Conservation (phyloP, 805 yeast species). For the Ogataea salicorniae region DNA sequence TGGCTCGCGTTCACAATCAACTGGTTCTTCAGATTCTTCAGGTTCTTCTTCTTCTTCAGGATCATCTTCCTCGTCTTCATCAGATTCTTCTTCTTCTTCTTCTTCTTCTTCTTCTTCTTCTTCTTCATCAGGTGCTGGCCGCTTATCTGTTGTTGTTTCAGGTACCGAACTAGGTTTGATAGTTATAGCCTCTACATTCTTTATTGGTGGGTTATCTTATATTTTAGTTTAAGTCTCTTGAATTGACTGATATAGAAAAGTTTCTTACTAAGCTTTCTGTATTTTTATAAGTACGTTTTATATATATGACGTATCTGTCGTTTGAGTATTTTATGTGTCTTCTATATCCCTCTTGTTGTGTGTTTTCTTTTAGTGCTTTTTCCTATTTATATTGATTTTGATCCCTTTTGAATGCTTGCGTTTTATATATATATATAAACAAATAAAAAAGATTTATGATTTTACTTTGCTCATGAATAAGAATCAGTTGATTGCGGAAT, state of each 20-base stretch:
- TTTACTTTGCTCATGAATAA: no score
- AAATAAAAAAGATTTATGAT: no score
- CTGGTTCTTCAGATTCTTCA: conserved; percentile 13
- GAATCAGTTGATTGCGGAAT: no score
- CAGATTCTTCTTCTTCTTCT: conserved; percentile 21
- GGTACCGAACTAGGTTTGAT: conserved; percentile 29
- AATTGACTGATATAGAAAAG: neutral
- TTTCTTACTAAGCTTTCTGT: neutral
- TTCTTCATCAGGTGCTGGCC: conserved; percentile 25
- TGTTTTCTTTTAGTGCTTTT: no score
- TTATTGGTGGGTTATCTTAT: conserved; percentile 42
- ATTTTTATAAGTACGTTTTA: neutral
- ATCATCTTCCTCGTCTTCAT: conserved; percentile 17
- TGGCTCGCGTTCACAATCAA: conserved; percentile 14
- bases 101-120: conserved; percentile 22
- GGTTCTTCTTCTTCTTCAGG: conserved; percentile 14
- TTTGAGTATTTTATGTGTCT: no score
- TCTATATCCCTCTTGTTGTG: no score
- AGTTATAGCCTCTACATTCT: conserved; percentile 31
- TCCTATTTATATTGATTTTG: no score
- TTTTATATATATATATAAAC: no score
- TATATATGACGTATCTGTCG: no score
- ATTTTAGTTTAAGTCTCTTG: conserved; percentile 19
- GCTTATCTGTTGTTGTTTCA: conserved; percentile 18
- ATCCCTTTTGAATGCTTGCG: no score